phyloP scores from a whole-genome alignment of 805 yeast species.

The Limtongia smithiae region DNA sequence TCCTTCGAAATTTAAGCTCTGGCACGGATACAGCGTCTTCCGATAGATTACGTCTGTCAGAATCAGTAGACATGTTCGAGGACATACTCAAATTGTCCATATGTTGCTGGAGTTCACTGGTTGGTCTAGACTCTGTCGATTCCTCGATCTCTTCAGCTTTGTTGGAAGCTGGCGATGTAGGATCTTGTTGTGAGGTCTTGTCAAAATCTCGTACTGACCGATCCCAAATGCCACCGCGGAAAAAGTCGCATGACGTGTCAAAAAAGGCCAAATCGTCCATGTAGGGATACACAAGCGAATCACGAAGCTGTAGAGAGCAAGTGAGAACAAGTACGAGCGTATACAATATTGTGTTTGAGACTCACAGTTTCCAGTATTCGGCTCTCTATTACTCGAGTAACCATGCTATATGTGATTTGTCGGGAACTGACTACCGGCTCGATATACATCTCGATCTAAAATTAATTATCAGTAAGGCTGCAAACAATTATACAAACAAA shows the following conservation, averaged over 20 bases:
- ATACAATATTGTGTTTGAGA: neutral
- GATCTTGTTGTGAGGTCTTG: neutral
- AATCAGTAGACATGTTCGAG: slow-evolving; percentile 18
- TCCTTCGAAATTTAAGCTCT: slow-evolving; percentile 5
- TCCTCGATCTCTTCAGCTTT: neutral
- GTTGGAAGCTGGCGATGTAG: neutral
- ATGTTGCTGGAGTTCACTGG: slow-evolving; percentile 8
- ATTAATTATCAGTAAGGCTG: too few species aligned
- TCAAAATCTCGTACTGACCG: slow-evolving; percentile 9
- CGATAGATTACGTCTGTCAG: slow-evolving; percentile 16
- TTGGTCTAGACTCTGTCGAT: neutral
- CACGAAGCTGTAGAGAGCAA: slow-evolving; percentile 37
- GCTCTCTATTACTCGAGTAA: slow-evolving; percentile 76
- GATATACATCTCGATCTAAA: slow-evolving; percentile 38
- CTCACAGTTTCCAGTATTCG: slow-evolving; percentile 71
- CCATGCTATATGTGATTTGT: slow-evolving; percentile 69
- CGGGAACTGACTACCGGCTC: slow-evolving; percentile 91
- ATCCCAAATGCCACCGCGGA: slow-evolving; percentile 94
- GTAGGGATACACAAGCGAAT: slow-evolving; percentile 76
- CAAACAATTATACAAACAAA: too few species aligned
- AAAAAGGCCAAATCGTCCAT: slow-evolving; percentile 84
- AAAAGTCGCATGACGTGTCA: slow-evolving; percentile 62
- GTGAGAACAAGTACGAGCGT: neutral
- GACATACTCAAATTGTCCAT: slow-evolving; percentile 22
- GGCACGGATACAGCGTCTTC: slow-evolving; percentile 10